These are phyloP conservation scores for Penicillium italicum DNA, from an alignment of 2,329 filamentous ascomycete species.

Conservation along the genomic window DNA sequence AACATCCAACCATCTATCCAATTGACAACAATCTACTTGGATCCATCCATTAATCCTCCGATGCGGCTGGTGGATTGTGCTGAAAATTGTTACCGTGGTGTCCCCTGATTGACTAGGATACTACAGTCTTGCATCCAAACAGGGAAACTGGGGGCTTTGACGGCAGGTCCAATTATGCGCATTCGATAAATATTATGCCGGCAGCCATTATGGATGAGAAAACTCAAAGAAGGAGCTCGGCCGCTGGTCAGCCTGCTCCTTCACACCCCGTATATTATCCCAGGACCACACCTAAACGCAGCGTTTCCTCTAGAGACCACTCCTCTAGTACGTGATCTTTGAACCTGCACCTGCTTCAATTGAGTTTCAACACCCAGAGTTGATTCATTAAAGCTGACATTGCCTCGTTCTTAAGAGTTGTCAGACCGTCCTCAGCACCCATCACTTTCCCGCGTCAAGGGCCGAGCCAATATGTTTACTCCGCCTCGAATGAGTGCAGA, in stretches of 20 bases:
- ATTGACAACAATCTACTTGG: constrained; percentile 3
- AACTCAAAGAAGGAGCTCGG: constrained; percentile 24
- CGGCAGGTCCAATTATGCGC: constrained; percentile 29
- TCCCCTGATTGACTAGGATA: constrained; percentile 19
- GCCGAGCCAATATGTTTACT: constrained; percentile 30
- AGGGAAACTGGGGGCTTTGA: constrained; percentile 14
- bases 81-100: constrained; percentile 4
- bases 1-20: constrained; percentile 7
- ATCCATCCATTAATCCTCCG: constrained; percentile 17
- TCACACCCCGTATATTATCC: constrained; percentile 28
- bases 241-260: constrained; percentile 23
- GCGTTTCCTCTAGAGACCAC: constrained; percentile 19
- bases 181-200: constrained; percentile 17
- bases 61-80: constrained; percentile 16
- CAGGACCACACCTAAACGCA: constrained; percentile 15
- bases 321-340: constrained; percentile 22
- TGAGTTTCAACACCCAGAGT: neutral
- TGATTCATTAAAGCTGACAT: constrained; percentile 15
- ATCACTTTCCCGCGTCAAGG: constrained; percentile 33
- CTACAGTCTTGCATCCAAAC: constrained; percentile 17
- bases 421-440: constrained; percentile 27
- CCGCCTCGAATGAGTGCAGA: constrained; percentile 27
- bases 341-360: neutral
- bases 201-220: constrained; percentile 26
- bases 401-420: constrained; percentile 15